Base-by-base conservation (phyloP, 1,284 basidiomycete species). In the Pterula multifida region DNA sequence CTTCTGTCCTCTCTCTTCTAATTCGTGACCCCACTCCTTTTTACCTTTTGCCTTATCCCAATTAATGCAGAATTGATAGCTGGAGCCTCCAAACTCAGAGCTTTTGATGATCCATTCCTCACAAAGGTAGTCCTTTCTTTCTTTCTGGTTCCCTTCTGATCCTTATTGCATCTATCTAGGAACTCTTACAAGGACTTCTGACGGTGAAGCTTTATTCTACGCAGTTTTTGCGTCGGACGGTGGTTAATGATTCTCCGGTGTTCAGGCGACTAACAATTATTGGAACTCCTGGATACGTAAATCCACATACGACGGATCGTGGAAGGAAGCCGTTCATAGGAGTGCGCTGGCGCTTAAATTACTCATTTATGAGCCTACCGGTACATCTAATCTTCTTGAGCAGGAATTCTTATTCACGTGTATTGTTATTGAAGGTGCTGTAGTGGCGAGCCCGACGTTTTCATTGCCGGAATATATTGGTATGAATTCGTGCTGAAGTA, bases 391-490 rank as follows among this genome's bases (percentile, higher is more conserved):
- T 62, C 23, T 22, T 21, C 12, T 12, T 26, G 13, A 17, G 45
- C 32, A 11, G 46, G 26, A 45, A 49, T 3, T 24, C 21, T 1
- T 23, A 47, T 26, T 52, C 45, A 35, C 25, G 12, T n/a, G 28
- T 23, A 26, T 48, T 9, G 49, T 11, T 63, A 24, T 19, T 39
- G 13, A 44, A 81, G 80, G 90, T 23, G 92, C 92, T 1, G 85
- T 94, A 47, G 82, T 95, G 3, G 92, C 92, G 0, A 91, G 89
- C 54, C 91, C 93, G 0, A 96, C 92, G 0, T 96, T 97, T 66
- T 89, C 85, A 55, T 69, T 97, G 9, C 92, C 92, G 0, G 93
- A 96, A 62, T 85, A 81, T 56, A 88, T 95, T 28, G 39, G 39
- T 42, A 22, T 22, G 17, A 11, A 6, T n/a, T 42, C 39, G 9